phyloP scores from a whole-genome alignment of 2,329 filamentous ascomycete genomes.

The Triangularia setosa region DNA sequence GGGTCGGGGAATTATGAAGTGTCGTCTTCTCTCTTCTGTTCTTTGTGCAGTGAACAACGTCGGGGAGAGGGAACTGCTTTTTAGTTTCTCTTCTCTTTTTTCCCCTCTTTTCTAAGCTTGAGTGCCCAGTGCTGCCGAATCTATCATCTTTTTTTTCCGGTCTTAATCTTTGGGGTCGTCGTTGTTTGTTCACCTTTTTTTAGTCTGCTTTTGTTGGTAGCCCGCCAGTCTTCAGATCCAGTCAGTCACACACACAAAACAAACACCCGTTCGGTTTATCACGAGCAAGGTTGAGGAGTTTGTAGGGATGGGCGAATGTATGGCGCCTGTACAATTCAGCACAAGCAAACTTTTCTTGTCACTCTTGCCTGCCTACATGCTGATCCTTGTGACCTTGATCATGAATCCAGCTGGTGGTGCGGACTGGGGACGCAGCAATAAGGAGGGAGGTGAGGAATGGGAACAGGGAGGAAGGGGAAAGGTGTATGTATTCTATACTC shows the following conservation, averaged over 20 bases:
- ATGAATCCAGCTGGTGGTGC: not conserved
- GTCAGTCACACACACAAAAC: not conserved
- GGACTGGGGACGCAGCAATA: not conserved
- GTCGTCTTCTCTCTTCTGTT: not conserved
- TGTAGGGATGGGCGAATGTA: not conserved
- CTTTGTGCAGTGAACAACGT: not conserved
- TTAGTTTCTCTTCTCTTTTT: slow-evolving; percentile 7
- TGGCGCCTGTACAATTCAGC: not conserved
- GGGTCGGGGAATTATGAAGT: not conserved
- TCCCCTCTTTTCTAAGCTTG: not conserved
- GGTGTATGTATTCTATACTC: not conserved
- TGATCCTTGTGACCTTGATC: not conserved
- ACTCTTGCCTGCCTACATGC: not conserved
- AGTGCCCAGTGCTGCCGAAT: not conserved
- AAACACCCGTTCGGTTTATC: not conserved
- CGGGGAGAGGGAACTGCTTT: slow-evolving; percentile 6
- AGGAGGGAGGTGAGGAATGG: not conserved
- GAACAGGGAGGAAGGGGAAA: not conserved
- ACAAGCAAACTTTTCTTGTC: not conserved
- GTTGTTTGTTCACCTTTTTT: slow-evolving; percentile 3
- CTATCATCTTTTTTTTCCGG: not conserved
- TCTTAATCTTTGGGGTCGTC: not conserved
- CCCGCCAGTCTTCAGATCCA: not conserved
- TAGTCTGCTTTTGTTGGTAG: slow-evolving; percentile 4
- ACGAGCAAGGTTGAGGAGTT: not conserved